These are phyloP conservation scores for Elaeis guineensis DNA, from an alignment of 176 grass and related monocot species.

Conservation along the genomic window DNA sequence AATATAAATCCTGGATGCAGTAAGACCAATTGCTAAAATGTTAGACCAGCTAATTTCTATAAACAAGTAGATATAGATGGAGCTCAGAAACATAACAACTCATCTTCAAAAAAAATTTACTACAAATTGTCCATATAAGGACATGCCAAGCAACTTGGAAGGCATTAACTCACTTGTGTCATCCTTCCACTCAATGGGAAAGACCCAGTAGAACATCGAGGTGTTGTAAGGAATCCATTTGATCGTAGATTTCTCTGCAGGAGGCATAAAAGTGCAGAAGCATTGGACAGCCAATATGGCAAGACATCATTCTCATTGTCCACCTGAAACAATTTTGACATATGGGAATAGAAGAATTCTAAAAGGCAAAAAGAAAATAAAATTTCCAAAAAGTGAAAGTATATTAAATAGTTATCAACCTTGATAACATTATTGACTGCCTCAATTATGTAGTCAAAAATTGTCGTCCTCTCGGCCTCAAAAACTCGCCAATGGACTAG, in stretches of 20 bases:
- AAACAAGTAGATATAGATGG: too few species aligned
- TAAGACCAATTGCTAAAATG: too few species aligned
- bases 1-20: too few species aligned
- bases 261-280: constrained; percentile 80
- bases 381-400: constrained; percentile 5
- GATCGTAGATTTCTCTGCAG: constrained; percentile 88
- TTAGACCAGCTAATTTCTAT: too few species aligned
- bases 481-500: constrained; percentile 77
- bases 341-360: neutral
- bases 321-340: constrained; percentile 34
- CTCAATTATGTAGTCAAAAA: constrained; percentile 91
- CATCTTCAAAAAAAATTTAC: too few species aligned
- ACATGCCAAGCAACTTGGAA: constrained; percentile 4
- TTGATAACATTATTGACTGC: constrained; percentile 84
- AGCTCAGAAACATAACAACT: too few species aligned
- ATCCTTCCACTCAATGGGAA: constrained; percentile 41
- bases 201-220: constrained; percentile 48
- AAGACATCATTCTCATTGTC: constrained; percentile 50
- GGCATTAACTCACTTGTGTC: constrained; percentile 39
- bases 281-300: constrained; percentile 95
- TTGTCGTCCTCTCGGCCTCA: constrained; percentile 88
- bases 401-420: constrained; percentile 30
- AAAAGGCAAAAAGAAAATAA: neutral
- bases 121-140: neutral
- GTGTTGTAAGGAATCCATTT: constrained; percentile 72